Evolutionary conservation across 495 filamentous ascomycete genomes (phyloP).

Genomic region (Aspergillus bridgeri): DNA sequence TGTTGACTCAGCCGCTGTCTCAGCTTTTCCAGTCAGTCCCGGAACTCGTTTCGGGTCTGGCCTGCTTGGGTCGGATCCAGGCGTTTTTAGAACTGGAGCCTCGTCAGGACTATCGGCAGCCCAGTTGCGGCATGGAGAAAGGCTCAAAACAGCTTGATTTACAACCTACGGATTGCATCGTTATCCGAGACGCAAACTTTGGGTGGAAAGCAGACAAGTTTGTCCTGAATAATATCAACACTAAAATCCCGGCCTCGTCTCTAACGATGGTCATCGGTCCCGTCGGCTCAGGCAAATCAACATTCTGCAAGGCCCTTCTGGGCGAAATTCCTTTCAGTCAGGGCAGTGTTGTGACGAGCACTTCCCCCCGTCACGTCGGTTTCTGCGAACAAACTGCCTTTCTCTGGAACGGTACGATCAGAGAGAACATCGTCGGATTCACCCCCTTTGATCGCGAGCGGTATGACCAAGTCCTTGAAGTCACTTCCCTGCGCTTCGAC

Average conservation of each 20-base stretch:
- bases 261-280: constrained; percentile 21
- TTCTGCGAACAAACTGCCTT: constrained; percentile 39
- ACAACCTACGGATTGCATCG: background rate
- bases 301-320: constrained; percentile 46
- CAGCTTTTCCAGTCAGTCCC: constrained; percentile 16
- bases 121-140: constrained; percentile 2
- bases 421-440: constrained; percentile 32
- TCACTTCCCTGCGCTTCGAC: constrained; percentile 36
- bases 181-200: constrained; percentile 37
- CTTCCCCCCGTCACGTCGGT: constrained; percentile 21
- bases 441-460: constrained; percentile 26
- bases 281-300: constrained; percentile 50
- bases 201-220: constrained; percentile 39
- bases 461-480: constrained; percentile 37
- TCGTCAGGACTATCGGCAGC: constrained; percentile 25
- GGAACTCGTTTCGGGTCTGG: constrained; percentile 24
- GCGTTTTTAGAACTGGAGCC: constrained; percentile 34
- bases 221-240: constrained; percentile 6
- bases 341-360: constrained; percentile 12
- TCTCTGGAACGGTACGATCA: constrained; percentile 39
- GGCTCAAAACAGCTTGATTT: background rate
- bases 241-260: background rate
- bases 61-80: constrained; percentile 40
- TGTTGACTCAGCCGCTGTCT: constrained; percentile 18
- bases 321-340: constrained; percentile 40